phyloP scores from a whole-genome alignment of 805 yeast species.

The Debaryomyces hansenii region DNA sequence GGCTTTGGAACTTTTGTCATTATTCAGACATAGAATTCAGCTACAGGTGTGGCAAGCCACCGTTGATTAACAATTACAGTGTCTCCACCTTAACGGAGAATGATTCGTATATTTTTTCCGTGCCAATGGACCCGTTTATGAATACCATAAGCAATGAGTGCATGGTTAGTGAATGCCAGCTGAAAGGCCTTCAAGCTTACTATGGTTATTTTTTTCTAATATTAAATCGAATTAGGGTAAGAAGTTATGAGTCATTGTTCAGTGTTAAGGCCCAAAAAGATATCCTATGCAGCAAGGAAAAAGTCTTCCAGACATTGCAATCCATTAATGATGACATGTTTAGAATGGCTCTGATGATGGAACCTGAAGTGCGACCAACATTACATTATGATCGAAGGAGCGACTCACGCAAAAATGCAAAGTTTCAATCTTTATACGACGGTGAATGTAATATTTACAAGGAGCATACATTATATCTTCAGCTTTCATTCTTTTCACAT shows the following conservation, averaged over 20 bases:
- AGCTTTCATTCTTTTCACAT: slow-evolving; percentile 25
- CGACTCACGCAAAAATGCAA: not conserved
- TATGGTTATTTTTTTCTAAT: slow-evolving; percentile 11
- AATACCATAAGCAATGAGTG: slow-evolving; percentile 1
- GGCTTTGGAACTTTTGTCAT: slow-evolving; percentile 33
- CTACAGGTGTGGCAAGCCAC: slow-evolving; percentile 30
- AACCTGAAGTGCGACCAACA: slow-evolving; percentile 19
- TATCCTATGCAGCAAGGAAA: slow-evolving; percentile 1
- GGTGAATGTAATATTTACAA: not conserved
- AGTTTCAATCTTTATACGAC: not conserved
- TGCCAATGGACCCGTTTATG: slow-evolving; percentile 11
- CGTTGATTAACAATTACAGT: slow-evolving; percentile 21
- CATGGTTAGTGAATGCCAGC: slow-evolving; percentile 7
- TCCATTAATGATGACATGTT: slow-evolving; percentile 20
- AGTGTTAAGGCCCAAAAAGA: slow-evolving; percentile 17
- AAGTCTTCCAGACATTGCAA: slow-evolving; percentile 8
- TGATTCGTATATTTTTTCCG: slow-evolving; percentile 13
- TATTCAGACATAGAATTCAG: slow-evolving; percentile 25
- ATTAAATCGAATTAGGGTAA: slow-evolving; percentile 21
- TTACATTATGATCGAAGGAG: slow-evolving; percentile 10
- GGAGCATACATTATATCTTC: slow-evolving; percentile 12
- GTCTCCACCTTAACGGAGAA: slow-evolving; percentile 17
- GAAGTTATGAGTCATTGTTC: slow-evolving; percentile 24
- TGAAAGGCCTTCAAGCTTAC: slow-evolving; percentile 10
- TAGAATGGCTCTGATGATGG: slow-evolving; percentile 15